phyloP scores from a whole-genome alignment of 78 protist species.

The Creolimax fragrantissima region DNA sequence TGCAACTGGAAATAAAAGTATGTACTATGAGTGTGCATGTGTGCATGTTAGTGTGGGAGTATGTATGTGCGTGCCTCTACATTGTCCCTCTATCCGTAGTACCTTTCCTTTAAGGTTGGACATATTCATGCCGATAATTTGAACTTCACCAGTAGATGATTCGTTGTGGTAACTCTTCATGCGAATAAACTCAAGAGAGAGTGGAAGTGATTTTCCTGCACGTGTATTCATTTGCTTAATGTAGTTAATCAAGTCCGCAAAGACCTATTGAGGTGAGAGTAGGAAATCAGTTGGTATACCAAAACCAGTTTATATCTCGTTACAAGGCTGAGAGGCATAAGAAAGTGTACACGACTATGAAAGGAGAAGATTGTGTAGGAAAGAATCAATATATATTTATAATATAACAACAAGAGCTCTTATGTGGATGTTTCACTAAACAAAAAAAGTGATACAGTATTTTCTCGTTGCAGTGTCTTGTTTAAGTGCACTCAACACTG shows the following conservation, averaged over 20 bases:
- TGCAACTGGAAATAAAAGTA: background rate
- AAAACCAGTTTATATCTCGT: too few species aligned
- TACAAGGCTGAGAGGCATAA: too few species aligned
- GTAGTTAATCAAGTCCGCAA: background rate
- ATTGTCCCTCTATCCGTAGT: background rate
- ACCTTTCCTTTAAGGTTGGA: background rate
- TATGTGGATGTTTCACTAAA: too few species aligned
- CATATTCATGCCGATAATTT: background rate
- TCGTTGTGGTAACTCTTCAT: background rate
- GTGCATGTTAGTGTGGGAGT: background rate
- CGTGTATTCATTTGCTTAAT: background rate
- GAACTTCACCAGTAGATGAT: background rate
- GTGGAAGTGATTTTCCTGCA: background rate
- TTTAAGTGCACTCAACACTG: too few species aligned
- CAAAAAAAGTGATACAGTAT: too few species aligned
- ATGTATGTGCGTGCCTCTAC: background rate
- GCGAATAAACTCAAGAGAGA: conserved; percentile 3
- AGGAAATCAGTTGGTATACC: too few species aligned
- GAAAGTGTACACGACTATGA: too few species aligned
- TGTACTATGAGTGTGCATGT: background rate
- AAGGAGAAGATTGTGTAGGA: background rate
- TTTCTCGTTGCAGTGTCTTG: too few species aligned
- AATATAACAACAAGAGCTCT: background rate
- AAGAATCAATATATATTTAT: background rate
- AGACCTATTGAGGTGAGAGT: background rate